Evolutionary conservation across 441 rosid species (phyloP), one percentile per base, ranked within the genome.

Genomic region (Jatropha podagrica): DNA sequence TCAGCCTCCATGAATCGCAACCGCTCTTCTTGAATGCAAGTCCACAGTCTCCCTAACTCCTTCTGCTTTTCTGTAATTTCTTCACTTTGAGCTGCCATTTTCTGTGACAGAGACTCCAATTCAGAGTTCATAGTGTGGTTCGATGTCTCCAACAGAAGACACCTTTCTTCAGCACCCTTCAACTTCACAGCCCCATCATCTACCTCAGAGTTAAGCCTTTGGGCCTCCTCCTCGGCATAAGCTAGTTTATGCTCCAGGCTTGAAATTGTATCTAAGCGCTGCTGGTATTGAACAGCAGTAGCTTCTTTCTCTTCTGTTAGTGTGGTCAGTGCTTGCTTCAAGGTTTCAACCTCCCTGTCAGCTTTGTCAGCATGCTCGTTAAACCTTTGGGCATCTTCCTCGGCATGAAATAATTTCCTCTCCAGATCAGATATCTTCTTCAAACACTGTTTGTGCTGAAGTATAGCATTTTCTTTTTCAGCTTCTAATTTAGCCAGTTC

Each of bases 11-110:
- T 20, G 26, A 93, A 93, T 40, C 93, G 89, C 78, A 88, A 81
- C 73, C 88, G 91, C 81, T 95, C 99, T 84, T 92, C 96, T 83
- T 93, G 97, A 80, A 95, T 80, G 77, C 89, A 80, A 58, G 91
- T 80, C 99, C 98, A 92, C 55, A 95, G 91, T 71, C 85, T 90
- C 65, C 94, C 95, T 86, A 92, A 72, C 81, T 95, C 98, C 81
- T 86, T 85, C 88, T 95, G 95, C 85, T 93, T 95, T 81, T 92
- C 97, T 3, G 89, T 88, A 73, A 92, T 87, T 76, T 93, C 97
- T 60, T 89, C 86, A 74, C 86, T 88, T 85, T 91, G 97, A 79
- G 82, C 73, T 41, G 87, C 92, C 81, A 85, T 72, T 85, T 88
- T 90, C 83, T 86, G 89, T 72, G 78, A 65, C 68, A 85, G 68